Base-by-base conservation (phyloP, 768 basidiomycete species). In the Candolleomyces aberdarensis region DNA sequence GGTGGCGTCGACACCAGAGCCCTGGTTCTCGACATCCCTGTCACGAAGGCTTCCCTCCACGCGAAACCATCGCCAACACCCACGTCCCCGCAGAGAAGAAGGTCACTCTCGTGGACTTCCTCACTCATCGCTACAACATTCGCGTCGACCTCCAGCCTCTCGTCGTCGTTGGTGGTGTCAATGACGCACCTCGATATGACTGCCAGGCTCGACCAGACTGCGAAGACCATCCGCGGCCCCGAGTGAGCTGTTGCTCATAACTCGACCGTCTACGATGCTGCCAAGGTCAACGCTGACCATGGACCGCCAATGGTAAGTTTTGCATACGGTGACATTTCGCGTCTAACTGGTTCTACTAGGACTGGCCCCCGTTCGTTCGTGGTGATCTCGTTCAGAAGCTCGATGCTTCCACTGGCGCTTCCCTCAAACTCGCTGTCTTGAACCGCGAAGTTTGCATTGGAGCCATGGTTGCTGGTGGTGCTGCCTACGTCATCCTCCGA, bases 391-490 rank as follows among this genome's bases (percentile, higher is more conserved):
- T 99, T 74, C 94, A 97, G 79, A 97, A 97, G 75, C 86, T 99
- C 65, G 97, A 98, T 65, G 94, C 83, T 20, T 95, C 93, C 19
- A 99, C 97, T 46, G 96, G 97, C 79, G 95, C 97, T 68, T 97
- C 95, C 9, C 88, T 98, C 72, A 99, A 99, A 75, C 85, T 99
- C 49, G 98, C 97, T 46, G 96, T 99, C 56, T 81, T 99, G 68
- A 98, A 98, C 75, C 76, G 91, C 57, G 89, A 92, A 72, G 97
- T 96, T 62, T 91, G 96, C 63, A 87, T 99, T 65, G 98, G 97
- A 97, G 98, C 97, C 67, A 98, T 98, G 96, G 97, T 99, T 59
- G 96, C 97, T 57, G 97, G 96, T 79, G 97, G 97, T 71, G 94
- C 93, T 80, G 82, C 82, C 46, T 77, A 75, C 52, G 82, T 83